These are phyloP conservation scores for Coelastrella sp. DNA, from an alignment of 139 green algal genomes.

Conservation along the genomic window DNA sequence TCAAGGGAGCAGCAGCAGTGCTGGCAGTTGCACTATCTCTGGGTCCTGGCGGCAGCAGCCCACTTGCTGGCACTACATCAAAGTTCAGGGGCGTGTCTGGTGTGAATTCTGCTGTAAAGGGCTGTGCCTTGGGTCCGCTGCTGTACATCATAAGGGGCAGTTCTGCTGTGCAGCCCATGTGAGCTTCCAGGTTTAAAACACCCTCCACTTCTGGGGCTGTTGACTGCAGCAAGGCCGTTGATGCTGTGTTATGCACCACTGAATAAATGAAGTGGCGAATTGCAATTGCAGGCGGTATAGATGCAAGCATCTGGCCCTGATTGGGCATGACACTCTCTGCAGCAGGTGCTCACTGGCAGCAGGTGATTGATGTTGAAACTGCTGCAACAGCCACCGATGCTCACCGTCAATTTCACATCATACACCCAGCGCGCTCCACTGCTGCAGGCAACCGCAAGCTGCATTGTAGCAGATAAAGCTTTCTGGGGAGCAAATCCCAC, in stretches of 20 bases:
- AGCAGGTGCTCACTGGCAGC: background rate
- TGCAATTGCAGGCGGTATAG: too few species aligned
- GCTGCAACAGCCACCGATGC: background rate
- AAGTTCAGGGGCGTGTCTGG: slow-evolving; percentile 56
- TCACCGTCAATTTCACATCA: slow-evolving; percentile 48
- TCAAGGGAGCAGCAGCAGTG: slow-evolving; percentile 7
- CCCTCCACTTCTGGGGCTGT: slow-evolving; percentile 55
- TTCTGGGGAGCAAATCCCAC: slow-evolving; percentile 28
- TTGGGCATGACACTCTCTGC: too few species aligned
- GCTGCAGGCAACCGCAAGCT: slow-evolving; percentile 3
- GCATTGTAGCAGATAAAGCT: background rate
- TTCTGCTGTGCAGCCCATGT: slow-evolving; percentile 48
- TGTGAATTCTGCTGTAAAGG: slow-evolving; percentile 58
- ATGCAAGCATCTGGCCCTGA: too few species aligned
- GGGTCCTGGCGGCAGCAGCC: slow-evolving; percentile 7
- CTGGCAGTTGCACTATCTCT: background rate
- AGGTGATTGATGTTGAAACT: background rate
- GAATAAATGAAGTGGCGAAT: too few species aligned
- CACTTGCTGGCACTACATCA: slow-evolving; percentile 47
- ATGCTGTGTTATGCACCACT: too few species aligned
- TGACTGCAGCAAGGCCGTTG: slow-evolving; percentile 11
- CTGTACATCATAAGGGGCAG: slow-evolving; percentile 34
- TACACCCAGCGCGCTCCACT: slow-evolving; percentile 61
- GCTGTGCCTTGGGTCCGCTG: slow-evolving; percentile 17
- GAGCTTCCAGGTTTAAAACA: slow-evolving; percentile 50